Conservation (phyloP, 2,329 filamentous ascomycete species). For the Cercospora sp. region DNA sequence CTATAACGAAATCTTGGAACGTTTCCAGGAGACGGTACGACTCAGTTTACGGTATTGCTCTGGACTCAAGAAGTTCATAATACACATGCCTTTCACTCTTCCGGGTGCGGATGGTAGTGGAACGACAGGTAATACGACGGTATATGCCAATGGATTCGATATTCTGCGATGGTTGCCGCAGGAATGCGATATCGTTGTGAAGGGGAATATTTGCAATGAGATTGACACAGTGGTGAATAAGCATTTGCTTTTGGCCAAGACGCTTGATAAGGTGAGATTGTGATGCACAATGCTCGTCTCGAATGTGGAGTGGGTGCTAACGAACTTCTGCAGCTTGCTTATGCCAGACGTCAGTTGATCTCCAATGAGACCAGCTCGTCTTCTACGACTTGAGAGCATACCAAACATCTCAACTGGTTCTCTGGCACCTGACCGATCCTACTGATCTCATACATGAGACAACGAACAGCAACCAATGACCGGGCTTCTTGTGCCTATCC, state of each 20-base stretch:
- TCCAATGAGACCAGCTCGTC: slow-evolving; percentile 34
- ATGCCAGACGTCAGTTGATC: slow-evolving; percentile 39
- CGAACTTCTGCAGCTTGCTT: slow-evolving; percentile 33
- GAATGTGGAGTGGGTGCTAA: slow-evolving; percentile 21
- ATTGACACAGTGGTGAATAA: slow-evolving; percentile 47
- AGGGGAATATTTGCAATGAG: slow-evolving; percentile 44
- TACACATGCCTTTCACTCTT: slow-evolving; percentile 42
- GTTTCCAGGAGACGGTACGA: slow-evolving; percentile 50
- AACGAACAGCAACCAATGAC: not conserved
- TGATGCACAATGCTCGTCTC: not conserved
- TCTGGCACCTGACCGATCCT: not conserved
- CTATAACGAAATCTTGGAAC: slow-evolving; percentile 50
- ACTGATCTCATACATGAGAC: not conserved
- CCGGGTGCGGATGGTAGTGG: slow-evolving; percentile 37
- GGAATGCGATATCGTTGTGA: slow-evolving; percentile 44
- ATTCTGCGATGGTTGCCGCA: slow-evolving; percentile 50
- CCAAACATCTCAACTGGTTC: not conserved
- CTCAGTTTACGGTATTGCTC: slow-evolving; percentile 50
- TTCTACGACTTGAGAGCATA: not conserved
- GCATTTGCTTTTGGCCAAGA: slow-evolving; percentile 44
- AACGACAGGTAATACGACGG: slow-evolving; percentile 42
- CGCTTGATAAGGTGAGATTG: slow-evolving; percentile 45
- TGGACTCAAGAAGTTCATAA: slow-evolving; percentile 46
- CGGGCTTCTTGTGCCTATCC: not conserved
- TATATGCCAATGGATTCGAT: slow-evolving; percentile 52